These are phyloP conservation scores for Mycena leptocephala DNA, from an alignment of 768 basidiomycete genomes.

Conservation along the genomic window DNA sequence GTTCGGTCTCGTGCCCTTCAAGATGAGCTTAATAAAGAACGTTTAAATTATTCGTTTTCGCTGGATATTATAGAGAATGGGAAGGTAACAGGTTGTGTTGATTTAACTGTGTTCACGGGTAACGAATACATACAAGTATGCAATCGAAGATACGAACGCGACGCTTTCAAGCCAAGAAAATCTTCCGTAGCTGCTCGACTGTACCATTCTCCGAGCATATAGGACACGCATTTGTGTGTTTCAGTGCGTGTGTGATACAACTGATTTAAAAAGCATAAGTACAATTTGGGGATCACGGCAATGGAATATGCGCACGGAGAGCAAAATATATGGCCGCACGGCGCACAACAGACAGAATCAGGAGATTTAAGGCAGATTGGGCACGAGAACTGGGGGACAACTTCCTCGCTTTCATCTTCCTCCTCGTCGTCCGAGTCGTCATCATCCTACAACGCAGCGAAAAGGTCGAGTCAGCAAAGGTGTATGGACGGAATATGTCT, in stretches of 20 bases:
- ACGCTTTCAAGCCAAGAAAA: constrained; percentile 27
- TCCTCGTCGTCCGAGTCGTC: constrained; percentile 6
- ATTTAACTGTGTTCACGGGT: too few species aligned
- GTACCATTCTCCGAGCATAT: constrained; percentile 16
- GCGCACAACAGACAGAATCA: constrained; percentile 24
- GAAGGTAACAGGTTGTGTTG: too few species aligned
- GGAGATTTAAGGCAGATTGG: constrained; percentile 18
- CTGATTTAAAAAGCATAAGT: background rate
- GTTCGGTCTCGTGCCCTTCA: too few species aligned
- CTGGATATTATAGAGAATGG: too few species aligned
- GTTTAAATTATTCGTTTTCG: too few species aligned
- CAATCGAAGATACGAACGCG: too few species aligned
- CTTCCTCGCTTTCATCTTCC: constrained; percentile 8
- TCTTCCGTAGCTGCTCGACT: constrained; percentile 28
- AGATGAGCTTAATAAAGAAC: too few species aligned
- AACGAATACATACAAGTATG: too few species aligned
- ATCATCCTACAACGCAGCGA: background rate
- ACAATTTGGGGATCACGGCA: background rate
- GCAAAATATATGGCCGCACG: constrained; percentile 36
- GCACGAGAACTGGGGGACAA: constrained; percentile 15
- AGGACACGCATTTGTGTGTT: constrained; percentile 23
- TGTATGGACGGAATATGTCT: background rate
- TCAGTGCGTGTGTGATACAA: constrained; percentile 20
- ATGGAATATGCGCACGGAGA: constrained; percentile 17
- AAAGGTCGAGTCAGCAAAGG: background rate